Base-by-base conservation (phyloP, 805 yeast species). In the Torulaspora maleeae region DNA sequence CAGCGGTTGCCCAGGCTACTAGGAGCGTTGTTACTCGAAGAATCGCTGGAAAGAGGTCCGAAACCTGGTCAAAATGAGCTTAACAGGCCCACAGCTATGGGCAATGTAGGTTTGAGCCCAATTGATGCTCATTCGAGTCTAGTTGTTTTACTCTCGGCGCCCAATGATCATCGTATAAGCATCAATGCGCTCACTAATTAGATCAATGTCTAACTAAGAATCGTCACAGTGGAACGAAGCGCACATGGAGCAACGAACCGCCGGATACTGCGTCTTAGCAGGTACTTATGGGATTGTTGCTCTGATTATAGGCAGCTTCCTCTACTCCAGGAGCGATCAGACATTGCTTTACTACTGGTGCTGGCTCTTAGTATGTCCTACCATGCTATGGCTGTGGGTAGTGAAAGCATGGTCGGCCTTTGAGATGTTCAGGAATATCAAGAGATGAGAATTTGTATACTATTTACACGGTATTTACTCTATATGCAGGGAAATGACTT, bases 381-480 rank as follows among this genome's bases (percentile, higher is more conserved):
- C 54, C 4, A 51, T 54, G 48, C 45, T 62, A 2, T 64, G 69
- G 69, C 41, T 58, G 13, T 64, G 67, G 67, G 60, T 58, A 1
- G 60, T 63, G 5, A 51, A 56, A 12, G 62, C 67, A 4, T 64
- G 69, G 69, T 57, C 60, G 28, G 66, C 62, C 19, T 51, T 55
- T n/a, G 61, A 64, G 48, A 50, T 62, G 53, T 61, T 61, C 39
- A 52, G 55, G 28, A 58, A 60, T 41, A 61, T 63, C 12, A 59
- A 61, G 40, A 40, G 55, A 28, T 50, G 30, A 44, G 15, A 17
- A 22, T 30, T 11, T 3, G n/a, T 12, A 19, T 8, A 20, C 12
- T 44, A 48, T 48, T 44, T 38, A 48, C 43, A 41, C 8, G 33
- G 19, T 47, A 16, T 38, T 8, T 36, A 44, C 12, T 44, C n/a